These are phyloP conservation scores for Leccinum subgranulosum DNA, from an alignment of 768 basidiomycete species.

Conservation along the genomic window DNA sequence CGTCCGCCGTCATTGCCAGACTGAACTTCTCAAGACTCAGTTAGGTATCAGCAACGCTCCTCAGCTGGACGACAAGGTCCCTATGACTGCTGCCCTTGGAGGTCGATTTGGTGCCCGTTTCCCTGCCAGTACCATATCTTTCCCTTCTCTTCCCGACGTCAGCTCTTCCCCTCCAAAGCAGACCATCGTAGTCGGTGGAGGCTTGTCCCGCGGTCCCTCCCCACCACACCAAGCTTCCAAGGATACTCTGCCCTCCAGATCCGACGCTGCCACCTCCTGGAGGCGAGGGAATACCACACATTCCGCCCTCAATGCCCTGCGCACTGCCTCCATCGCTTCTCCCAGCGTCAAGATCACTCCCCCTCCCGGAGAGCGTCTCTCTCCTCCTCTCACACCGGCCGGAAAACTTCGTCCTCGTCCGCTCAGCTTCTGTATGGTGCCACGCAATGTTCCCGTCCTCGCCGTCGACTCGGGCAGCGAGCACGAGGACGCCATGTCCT, in stretches of 20 bases:
- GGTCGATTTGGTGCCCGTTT: conserved; percentile 71
- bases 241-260: conserved; percentile 61
- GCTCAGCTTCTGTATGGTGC: conserved; percentile 56
- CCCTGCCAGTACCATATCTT: conserved; percentile 37
- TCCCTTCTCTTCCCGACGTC: conserved; percentile 40
- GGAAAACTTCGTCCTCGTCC: conserved; percentile 60
- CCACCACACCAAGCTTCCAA: conserved; percentile 37
- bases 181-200: conserved; percentile 70
- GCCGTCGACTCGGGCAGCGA: conserved; percentile 56
- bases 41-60: conserved; percentile 38
- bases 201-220: conserved; percentile 60
- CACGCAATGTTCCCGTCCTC: conserved; percentile 46
- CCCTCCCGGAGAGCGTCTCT: conserved; percentile 57
- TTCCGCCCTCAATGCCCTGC: conserved; percentile 66
- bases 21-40: conserved; percentile 62
- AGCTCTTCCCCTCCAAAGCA: conserved; percentile 44
- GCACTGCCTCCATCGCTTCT: conserved; percentile 49
- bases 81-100: conserved; percentile 78
- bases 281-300: conserved; percentile 68
- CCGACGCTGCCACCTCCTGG: conserved; percentile 78
- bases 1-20: conserved; percentile 66
- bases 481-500: conserved; percentile 54
- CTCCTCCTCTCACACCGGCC: conserved; percentile 39
- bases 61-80: conserved; percentile 55
- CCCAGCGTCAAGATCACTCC: conserved; percentile 73